phyloP scores from a whole-genome alignment of 2,329 filamentous ascomycete genomes.

The Dothiorella sarmentorum region DNA sequence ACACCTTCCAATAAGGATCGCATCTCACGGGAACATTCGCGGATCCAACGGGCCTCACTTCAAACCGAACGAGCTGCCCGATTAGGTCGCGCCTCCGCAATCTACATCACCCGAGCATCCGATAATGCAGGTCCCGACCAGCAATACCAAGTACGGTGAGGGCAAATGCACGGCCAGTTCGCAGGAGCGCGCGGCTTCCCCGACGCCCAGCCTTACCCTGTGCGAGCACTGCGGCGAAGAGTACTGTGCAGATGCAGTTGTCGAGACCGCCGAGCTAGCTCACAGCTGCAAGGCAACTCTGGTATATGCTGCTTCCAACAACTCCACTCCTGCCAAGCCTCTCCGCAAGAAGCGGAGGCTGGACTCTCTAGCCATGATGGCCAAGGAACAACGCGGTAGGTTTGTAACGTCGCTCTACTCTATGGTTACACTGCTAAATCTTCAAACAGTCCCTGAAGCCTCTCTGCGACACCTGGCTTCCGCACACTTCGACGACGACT shows the following conservation, averaged over 20 bases:
- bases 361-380: background rate
- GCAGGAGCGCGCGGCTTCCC: background rate
- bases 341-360: conserved; percentile 9
- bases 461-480: too few species aligned
- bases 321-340: background rate
- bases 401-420: background rate
- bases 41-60: background rate
- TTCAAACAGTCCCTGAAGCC: background rate
- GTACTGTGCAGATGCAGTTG: background rate
- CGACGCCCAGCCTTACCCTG: background rate
- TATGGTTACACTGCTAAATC: background rate
- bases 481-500: too few species aligned
- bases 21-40: background rate
- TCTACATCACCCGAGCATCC: background rate
- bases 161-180: background rate
- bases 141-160: background rate
- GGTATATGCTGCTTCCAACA: background rate
- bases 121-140: background rate
- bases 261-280: background rate
- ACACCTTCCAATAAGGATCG: too few species aligned
- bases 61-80: background rate
- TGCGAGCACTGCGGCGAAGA: conserved; percentile 5
- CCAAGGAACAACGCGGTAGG: background rate
- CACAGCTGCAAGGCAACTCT: background rate
- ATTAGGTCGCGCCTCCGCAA: background rate